phyloP scores from a whole-genome alignment of 106 monocot genomes.

The Ottelia alismoides region DNA sequence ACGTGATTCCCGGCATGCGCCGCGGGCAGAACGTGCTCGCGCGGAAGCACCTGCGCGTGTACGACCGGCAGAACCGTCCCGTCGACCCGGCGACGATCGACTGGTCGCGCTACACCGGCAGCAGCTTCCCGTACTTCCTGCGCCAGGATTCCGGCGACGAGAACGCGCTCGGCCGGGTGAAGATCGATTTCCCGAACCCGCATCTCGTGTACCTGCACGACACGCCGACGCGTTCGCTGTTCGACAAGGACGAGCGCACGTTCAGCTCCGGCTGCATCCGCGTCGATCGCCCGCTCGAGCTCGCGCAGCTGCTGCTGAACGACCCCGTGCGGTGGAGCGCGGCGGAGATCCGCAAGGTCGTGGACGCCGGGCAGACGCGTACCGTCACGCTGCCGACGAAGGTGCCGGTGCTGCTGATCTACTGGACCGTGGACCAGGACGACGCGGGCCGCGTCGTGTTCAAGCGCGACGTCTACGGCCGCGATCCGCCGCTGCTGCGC shows the following conservation, averaged over 20 bases:
- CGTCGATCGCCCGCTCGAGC: not conserved
- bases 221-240: not conserved
- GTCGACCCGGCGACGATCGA: too few species aligned
- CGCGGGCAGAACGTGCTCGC: not conserved
- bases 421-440: not conserved
- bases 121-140: too few species aligned
- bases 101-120: too few species aligned
- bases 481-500: not conserved
- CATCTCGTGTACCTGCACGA: not conserved
- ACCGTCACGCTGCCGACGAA: not conserved
- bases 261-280: not conserved
- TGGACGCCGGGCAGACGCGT: not conserved
- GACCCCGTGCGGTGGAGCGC: not conserved
- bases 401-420: not conserved
- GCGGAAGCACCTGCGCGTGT: not conserved
- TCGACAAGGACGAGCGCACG: not conserved
- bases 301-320: not conserved
- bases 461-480: not conserved
- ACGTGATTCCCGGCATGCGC: not conserved
- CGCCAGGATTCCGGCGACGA: not conserved
- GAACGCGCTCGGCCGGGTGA: not conserved
- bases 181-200: not conserved
- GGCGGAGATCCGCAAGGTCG: not conserved
- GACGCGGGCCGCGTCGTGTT: not conserved
- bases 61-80: not conserved